Percentiles rank a stretch among this genome's conserved stretches.
phyloP scores from a whole-genome alignment of 2,329 filamentous ascomycete species.

The Venturia aucupariae region DNA sequence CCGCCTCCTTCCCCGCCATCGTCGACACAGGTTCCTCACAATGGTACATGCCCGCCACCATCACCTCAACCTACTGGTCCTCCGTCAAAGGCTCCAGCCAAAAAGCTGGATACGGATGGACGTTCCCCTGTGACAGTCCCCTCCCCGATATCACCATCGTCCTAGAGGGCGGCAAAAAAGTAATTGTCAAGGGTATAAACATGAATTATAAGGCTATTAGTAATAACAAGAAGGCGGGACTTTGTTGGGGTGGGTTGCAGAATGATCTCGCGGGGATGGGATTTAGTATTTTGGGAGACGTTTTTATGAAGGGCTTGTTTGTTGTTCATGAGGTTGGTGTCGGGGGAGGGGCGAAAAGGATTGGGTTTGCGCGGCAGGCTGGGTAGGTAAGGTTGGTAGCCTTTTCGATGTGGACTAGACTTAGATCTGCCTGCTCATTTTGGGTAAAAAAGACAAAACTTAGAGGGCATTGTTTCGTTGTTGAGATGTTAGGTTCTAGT shows the following conservation, averaged over 20 bases:
- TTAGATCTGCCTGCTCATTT: no score
- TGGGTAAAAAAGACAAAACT: no score
- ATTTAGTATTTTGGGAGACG: constrained; percentile 64
- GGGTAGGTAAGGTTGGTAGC: neutral
- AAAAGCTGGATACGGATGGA: constrained; percentile 39
- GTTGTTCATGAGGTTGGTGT: constrained; percentile 55
- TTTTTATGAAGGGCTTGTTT: constrained; percentile 70
- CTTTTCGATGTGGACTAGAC: no score
- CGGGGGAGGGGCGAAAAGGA: constrained; percentile 25
- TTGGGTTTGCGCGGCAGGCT: constrained; percentile 36
- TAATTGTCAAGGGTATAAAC: neutral
- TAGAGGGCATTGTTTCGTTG: no score
- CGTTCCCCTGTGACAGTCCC: constrained; percentile 41
- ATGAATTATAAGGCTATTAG: constrained; percentile 2
- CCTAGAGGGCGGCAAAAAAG: constrained; percentile 33
- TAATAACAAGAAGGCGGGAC: no score
- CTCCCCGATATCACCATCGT: constrained; percentile 46
- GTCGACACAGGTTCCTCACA: constrained; percentile 56
- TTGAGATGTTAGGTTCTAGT: no score
- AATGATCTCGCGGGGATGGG: constrained; percentile 45
- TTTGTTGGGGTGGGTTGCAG: constrained; percentile 67
- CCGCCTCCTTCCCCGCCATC: constrained; percentile 38
- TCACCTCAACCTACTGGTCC: constrained; percentile 51
- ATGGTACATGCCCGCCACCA: constrained; percentile 16
- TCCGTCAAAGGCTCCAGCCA: constrained; percentile 41